phyloP scores from a whole-genome alignment of 2,329 filamentous ascomycete genomes.

The Fusarium fujikuroi region DNA sequence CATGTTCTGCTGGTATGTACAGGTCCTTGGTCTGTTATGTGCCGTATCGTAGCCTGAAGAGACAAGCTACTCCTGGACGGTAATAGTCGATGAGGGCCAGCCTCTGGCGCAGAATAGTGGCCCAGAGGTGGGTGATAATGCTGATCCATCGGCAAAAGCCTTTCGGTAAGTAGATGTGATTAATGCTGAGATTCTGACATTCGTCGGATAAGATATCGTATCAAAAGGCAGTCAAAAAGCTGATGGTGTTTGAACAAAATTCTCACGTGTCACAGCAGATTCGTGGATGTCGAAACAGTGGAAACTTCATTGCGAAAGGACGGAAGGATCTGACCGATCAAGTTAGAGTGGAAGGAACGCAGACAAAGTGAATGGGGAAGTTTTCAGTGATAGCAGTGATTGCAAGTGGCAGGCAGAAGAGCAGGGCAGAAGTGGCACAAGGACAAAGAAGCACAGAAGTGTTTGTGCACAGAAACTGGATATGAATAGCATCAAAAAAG shows the following conservation, averaged over 20 bases:
- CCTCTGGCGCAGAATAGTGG: constrained; percentile 29
- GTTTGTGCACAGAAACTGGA: background rate
- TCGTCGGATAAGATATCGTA: constrained; percentile 26
- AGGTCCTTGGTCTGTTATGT: constrained; percentile 35
- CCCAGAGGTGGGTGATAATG: constrained; percentile 13
- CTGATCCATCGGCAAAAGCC: constrained; percentile 33
- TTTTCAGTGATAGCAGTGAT: constrained; percentile 18
- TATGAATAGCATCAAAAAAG: constrained; percentile 12
- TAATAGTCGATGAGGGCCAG: constrained; percentile 24
- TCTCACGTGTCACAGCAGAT: constrained; percentile 38
- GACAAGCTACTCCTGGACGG: constrained; percentile 45
- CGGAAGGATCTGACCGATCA: constrained; percentile 2
- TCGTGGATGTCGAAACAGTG: constrained; percentile 20
- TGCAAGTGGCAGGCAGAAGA: constrained; percentile 17
- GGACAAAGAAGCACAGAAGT: background rate
- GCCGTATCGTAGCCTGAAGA: constrained; percentile 43
- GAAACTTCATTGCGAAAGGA: constrained; percentile 36
- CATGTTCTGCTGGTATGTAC: constrained; percentile 64
- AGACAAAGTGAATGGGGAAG: background rate
- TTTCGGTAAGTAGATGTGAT: constrained; percentile 2
- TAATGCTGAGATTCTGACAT: constrained; percentile 21
- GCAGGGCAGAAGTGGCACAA: background rate
- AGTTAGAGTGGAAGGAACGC: constrained; percentile 7
- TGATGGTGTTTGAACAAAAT: constrained; percentile 10
- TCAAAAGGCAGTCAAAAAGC: constrained; percentile 13